Percentiles rank a stretch among this genome's conserved stretches.
These are phyloP conservation scores for Oehlia diaphana DNA, from an alignment of 192 early-diverging fungal genomes.

Conservation along the genomic window DNA sequence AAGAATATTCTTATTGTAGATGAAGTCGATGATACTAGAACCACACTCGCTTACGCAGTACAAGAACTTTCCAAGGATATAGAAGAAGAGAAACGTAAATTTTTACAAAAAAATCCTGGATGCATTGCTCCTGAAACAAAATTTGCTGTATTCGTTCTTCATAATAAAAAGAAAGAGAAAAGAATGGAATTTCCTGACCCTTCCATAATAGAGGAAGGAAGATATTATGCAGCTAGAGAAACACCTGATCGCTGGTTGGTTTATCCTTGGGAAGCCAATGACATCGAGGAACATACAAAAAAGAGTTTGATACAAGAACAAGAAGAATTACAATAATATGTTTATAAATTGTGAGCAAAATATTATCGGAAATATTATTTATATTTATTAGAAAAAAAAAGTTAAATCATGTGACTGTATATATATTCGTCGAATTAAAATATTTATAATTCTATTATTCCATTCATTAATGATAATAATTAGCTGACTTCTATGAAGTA, in stretches of 20 bases:
- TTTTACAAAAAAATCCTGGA: slow-evolving; percentile 16
- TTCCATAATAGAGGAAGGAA: slow-evolving; percentile 49
- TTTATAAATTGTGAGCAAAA: too few species aligned
- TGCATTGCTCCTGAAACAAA: slow-evolving; percentile 48
- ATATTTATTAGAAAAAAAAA: too few species aligned
- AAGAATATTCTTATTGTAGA: slow-evolving; percentile 76
- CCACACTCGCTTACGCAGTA: slow-evolving; percentile 72
- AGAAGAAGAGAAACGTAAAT: slow-evolving; percentile 46
- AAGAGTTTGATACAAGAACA: slow-evolving; percentile 31
- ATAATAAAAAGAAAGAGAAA: slow-evolving; percentile 81
- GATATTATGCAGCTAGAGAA: slow-evolving; percentile 71
- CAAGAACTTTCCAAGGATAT: slow-evolving; percentile 73
- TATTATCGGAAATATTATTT: too few species aligned
- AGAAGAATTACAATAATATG: background rate
- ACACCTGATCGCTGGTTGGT: slow-evolving; percentile 75
- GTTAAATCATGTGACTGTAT: too few species aligned
- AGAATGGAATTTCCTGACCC: slow-evolving; percentile 56
- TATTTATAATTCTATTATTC: too few species aligned
- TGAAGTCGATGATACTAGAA: slow-evolving; percentile 77
- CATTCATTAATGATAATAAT: too few species aligned
- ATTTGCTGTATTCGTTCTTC: slow-evolving; percentile 75
- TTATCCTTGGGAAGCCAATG: slow-evolving; percentile 73
- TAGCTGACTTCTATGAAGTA: too few species aligned
- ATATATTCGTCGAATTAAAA: too few species aligned
- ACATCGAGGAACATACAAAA: slow-evolving; percentile 71